A percentile compares a stretch with the other conserved stretches of the same genome.
These are phyloP conservation scores for Irineochytrium annulatum DNA, from an alignment of 192 early-diverging fungal genomes.

Conservation along the genomic window DNA sequence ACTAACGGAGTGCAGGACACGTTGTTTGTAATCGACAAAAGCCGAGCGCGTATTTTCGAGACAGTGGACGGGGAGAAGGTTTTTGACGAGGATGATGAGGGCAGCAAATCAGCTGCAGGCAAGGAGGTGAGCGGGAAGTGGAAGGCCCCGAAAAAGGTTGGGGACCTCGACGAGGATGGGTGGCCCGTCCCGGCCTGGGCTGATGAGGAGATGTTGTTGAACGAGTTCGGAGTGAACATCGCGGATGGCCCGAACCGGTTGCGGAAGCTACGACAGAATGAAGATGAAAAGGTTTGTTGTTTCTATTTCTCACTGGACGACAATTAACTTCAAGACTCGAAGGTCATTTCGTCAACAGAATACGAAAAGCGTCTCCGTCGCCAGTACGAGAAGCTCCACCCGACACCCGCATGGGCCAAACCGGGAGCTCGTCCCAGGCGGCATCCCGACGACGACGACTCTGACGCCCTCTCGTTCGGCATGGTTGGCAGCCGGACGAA, in stretches of 20 bases:
- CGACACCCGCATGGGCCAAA: constrained; percentile 79
- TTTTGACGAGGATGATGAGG: constrained; percentile 31
- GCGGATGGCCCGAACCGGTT: constrained; percentile 52
- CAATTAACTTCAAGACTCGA: no score
- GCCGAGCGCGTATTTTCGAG: constrained; percentile 7
- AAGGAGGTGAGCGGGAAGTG: constrained; percentile 36
- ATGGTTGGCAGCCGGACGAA: no score
- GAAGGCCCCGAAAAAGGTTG: constrained; percentile 25
- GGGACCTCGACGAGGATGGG: constrained; percentile 17
- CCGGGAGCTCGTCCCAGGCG: constrained; percentile 11
- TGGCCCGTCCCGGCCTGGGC: constrained; percentile 58
- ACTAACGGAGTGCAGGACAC: not conserved
- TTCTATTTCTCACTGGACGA: no score
- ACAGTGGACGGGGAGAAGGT: constrained; percentile 20
- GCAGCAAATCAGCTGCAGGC: constrained; percentile 28
- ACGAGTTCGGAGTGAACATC: constrained; percentile 58
- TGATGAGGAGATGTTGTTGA: constrained; percentile 2
- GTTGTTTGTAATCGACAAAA: constrained; percentile 25
- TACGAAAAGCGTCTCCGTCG: constrained; percentile 77
- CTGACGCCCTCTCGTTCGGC: constrained; percentile 26
- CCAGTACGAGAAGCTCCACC: constrained; percentile 85
- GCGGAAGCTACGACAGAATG: constrained; percentile 72
- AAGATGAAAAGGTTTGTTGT: constrained; percentile 75
- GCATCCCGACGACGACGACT: not conserved
- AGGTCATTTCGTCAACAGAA: constrained; percentile 69